phyloP scores from a whole-genome alignment of 164 flowering plant species.

The Tetrastigma voinierianum region DNA sequence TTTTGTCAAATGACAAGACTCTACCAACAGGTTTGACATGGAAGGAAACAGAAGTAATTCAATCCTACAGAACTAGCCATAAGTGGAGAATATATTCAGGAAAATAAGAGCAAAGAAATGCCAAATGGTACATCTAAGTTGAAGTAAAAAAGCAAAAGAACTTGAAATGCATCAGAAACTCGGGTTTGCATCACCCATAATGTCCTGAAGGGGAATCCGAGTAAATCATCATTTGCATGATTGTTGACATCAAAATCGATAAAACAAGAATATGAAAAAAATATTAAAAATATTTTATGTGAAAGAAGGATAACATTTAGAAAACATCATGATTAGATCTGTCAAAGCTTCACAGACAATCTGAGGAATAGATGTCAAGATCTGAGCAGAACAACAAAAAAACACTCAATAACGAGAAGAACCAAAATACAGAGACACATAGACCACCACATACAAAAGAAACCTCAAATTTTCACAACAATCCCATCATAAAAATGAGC shows the following conservation, averaged over 20 bases:
- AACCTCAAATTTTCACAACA: too few species aligned
- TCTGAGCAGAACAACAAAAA: neutral
- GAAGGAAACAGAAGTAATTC: too few species aligned
- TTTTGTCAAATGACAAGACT: neutral
- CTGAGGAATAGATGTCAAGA: too few species aligned
- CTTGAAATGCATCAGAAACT: constrained; percentile 53
- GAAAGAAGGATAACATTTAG: neutral
- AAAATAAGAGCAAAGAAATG: neutral
- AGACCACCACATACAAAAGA: too few species aligned
- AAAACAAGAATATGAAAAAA: too few species aligned
- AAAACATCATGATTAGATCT: neutral
- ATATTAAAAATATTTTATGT: neutral
- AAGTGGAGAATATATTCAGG: neutral
- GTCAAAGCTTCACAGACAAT: too few species aligned
- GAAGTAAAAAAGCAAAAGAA: neutral
- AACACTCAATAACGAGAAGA: too few species aligned
- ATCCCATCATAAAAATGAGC: too few species aligned
- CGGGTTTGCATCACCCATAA: constrained; percentile 70
- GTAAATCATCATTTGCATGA: constrained; percentile 59
- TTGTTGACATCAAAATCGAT: too few species aligned
- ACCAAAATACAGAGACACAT: too few species aligned
- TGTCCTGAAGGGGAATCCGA: constrained; percentile 94
- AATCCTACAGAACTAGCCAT: neutral
- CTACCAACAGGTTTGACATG: too few species aligned
- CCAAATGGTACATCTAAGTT: too few species aligned